Percentiles rank a stretch among this genome's conserved stretches.
Evolutionary conservation across 148 eudicot genomes (phyloP).

Genomic region (Rhododendron griersonianum): DNA sequence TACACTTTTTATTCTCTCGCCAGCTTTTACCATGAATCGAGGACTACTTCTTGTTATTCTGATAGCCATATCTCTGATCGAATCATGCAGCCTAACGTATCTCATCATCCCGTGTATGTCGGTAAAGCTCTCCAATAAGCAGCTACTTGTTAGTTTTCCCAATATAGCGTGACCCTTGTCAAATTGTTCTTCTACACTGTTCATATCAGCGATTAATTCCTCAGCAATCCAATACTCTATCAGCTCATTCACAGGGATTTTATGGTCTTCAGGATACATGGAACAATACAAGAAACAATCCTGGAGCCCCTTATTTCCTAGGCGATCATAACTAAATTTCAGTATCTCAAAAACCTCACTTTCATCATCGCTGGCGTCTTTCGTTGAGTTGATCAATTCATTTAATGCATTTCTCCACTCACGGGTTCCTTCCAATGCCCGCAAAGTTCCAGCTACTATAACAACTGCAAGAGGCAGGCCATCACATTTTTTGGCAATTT

Average conservation of each 20-base stretch:
- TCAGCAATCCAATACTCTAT: neutral
- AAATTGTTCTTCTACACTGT: neutral
- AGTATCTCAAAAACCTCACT: neutral
- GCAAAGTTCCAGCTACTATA: neutral
- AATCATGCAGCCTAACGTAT: too few species aligned
- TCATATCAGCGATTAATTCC: too few species aligned
- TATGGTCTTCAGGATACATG: neutral
- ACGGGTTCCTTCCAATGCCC: neutral
- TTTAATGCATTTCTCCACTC: neutral
- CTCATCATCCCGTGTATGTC: too few species aligned
- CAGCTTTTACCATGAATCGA: too few species aligned
- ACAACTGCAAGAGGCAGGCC: neutral
- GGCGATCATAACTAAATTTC: neutral
- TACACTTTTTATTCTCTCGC: fast-evolving
- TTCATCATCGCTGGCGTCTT: neutral
- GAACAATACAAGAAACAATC: neutral
- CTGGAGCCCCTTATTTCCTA: neutral
- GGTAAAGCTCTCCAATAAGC: neutral
- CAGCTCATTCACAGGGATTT: neutral
- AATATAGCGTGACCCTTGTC: neutral
- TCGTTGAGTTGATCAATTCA: neutral
- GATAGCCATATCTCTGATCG: too few species aligned
- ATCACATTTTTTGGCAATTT: neutral
- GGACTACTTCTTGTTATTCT: too few species aligned
- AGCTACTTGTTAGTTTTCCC: neutral